A percentile compares a stretch with the other conserved stretches of the same genome.
These are phyloP conservation scores for Solioccasus polychromus DNA, from an alignment of 768 basidiomycete genomes.

Conservation along the genomic window DNA sequence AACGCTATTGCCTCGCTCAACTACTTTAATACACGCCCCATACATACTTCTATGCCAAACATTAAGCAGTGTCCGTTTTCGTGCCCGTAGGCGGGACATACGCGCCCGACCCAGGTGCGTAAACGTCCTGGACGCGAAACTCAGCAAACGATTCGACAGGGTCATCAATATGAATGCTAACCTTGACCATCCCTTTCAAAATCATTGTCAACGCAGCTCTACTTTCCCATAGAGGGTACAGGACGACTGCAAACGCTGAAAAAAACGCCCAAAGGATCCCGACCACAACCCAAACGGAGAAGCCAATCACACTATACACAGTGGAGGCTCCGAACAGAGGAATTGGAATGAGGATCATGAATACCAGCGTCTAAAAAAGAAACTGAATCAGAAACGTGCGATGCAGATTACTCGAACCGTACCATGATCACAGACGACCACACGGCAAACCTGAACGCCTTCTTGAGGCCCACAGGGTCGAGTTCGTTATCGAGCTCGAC, in stretches of 20 bases:
- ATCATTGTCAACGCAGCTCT: slow-evolving; percentile 63
- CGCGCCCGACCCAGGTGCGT: slow-evolving; percentile 40
- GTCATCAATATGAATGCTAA: slow-evolving; percentile 18
- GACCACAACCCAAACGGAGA: slow-evolving; percentile 78
- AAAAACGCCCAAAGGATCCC: slow-evolving; percentile 84
- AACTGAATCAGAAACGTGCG: neutral
- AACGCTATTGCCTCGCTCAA: no score
- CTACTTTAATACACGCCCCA: no score
- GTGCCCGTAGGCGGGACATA: slow-evolving; percentile 21
- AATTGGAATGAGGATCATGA: slow-evolving; percentile 76
- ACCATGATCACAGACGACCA: slow-evolving; percentile 70
- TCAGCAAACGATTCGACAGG: neutral
- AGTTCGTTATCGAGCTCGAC: slow-evolving; percentile 52
- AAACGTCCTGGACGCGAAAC: slow-evolving; percentile 36
- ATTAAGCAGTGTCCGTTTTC: slow-evolving; percentile 1
- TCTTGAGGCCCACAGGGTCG: slow-evolving; percentile 60
- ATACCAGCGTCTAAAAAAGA: slow-evolving; percentile 46
- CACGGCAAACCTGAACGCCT: slow-evolving; percentile 80
- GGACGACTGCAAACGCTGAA: slow-evolving; percentile 69
- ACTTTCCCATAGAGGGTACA: slow-evolving; percentile 88
- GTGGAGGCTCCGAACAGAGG: slow-evolving; percentile 84
- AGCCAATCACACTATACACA: slow-evolving; percentile 59
- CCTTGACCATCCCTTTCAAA: slow-evolving; percentile 60
- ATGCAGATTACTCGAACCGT: slow-evolving; percentile 16
- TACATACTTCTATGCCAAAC: no score